Evolutionary conservation across 2,329 filamentous ascomycete genomes (phyloP).

Genomic region (Blastomyces silverae): DNA sequence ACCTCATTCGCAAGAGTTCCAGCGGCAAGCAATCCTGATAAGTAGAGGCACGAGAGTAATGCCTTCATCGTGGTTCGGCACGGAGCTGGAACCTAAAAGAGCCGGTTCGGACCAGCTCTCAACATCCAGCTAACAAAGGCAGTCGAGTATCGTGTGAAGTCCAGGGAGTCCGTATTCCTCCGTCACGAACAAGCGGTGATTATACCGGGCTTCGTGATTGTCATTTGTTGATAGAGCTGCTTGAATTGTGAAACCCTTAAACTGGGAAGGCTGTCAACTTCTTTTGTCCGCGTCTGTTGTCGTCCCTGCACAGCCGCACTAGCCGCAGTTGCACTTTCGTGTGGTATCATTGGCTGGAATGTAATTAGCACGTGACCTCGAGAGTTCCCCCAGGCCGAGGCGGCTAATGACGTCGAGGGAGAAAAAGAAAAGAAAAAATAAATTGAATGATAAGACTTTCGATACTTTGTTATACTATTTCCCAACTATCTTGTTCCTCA

Average conservation of each 20-base stretch:
- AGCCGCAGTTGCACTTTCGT: not conserved
- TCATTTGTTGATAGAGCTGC: slow-evolving; percentile 8
- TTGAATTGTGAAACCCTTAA: slow-evolving; percentile 3
- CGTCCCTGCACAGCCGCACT: not conserved
- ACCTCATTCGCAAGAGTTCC: slow-evolving; percentile 42
- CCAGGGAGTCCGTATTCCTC: not conserved
- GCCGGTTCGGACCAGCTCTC: slow-evolving; percentile 19
- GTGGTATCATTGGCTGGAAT: not conserved
- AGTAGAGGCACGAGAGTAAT: slow-evolving; percentile 34
- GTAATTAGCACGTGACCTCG: not conserved
- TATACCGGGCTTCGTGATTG: not conserved
- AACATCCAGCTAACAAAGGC: not conserved
- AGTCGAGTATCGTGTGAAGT: not conserved
- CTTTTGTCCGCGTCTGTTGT: not conserved
- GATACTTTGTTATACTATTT: not conserved
- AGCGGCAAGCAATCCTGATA: slow-evolving; percentile 36
- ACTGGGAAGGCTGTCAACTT: slow-evolving; percentile 4
- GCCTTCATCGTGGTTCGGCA: slow-evolving; percentile 34
- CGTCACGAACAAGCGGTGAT: not conserved
- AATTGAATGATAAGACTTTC: not conserved
- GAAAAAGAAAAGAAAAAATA: slow-evolving; percentile 1
- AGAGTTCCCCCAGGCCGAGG: not conserved
- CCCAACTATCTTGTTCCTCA: no score
- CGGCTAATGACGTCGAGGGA: slow-evolving; percentile 4
- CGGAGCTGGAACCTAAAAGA: slow-evolving; percentile 22